A percentile compares a stretch with the other conserved stretches of the same genome.
Evolutionary conservation across 495 filamentous ascomycete genomes (phyloP).

Genomic region (Penicillium egyptiacum): DNA sequence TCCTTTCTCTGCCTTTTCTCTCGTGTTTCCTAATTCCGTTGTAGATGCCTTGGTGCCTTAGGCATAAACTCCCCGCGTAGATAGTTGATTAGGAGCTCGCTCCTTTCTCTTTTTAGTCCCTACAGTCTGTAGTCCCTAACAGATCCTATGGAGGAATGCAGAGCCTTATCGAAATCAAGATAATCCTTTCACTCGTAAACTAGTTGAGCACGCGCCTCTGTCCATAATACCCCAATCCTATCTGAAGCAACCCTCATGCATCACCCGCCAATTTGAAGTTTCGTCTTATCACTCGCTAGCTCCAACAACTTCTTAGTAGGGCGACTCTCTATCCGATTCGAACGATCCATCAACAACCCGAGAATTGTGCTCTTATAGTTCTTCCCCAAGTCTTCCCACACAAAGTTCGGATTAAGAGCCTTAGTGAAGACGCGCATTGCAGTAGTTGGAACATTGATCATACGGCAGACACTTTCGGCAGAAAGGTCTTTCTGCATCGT

Average conservation of each 20-base stretch:
- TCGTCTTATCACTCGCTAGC: background rate
- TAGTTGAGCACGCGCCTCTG: no score
- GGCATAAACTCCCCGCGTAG: no score
- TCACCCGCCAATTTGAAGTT: background rate
- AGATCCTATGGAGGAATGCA: no score
- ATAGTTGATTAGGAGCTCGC: no score
- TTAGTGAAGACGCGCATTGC: constrained; percentile 24
- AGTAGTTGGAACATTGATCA: constrained; percentile 17
- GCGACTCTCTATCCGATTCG: background rate
- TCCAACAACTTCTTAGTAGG: background rate
- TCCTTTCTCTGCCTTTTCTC: no score
- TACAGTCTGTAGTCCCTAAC: no score
- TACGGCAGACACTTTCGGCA: constrained; percentile 21
- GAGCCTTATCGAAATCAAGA: no score
- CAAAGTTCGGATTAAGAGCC: constrained; percentile 24
- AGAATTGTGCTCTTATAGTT: constrained; percentile 16
- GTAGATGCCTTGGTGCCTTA: no score
- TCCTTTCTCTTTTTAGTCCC: no score
- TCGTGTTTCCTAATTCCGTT: no score
- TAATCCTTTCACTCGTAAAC: no score
- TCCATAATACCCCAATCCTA: background rate
- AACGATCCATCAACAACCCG: constrained; percentile 4
- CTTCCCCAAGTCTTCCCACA: constrained; percentile 21
- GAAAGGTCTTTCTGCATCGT: constrained; percentile 6
- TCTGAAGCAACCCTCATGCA: background rate